A percentile compares a stretch with the other conserved stretches of the same genome.
Conservation (phyloP, 352 stramenopile genomes). For the Globisporangium yorkense region DNA sequence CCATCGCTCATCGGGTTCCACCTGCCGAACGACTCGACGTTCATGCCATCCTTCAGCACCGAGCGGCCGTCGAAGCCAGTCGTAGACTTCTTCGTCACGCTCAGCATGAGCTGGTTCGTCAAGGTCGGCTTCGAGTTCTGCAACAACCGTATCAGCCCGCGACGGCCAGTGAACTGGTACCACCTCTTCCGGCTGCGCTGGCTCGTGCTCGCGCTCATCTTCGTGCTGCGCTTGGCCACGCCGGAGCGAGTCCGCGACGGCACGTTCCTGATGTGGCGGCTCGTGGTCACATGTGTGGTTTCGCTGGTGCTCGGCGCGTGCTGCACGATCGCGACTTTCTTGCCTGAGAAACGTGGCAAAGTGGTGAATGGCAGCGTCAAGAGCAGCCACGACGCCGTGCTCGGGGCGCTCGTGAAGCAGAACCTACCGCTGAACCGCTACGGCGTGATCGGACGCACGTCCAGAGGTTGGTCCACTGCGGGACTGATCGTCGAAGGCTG, state of each 20-base stretch:
- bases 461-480: constrained; percentile 34
- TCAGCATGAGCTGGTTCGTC: constrained; percentile 49
- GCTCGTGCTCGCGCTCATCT: constrained; percentile 24
- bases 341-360: constrained; percentile 23
- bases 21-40: constrained; percentile 19
- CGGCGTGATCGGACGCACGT: constrained; percentile 36
- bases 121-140: constrained; percentile 40
- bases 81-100: constrained; percentile 30
- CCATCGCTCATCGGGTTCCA: constrained; percentile 31
- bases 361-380: constrained; percentile 21
- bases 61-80: constrained; percentile 12
- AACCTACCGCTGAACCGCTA: constrained; percentile 43
- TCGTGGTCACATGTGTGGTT: constrained; percentile 12
- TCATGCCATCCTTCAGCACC: constrained; percentile 17
- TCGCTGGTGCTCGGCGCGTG: constrained; percentile 19
- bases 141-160: constrained; percentile 26
- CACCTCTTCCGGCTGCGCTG: constrained; percentile 29
- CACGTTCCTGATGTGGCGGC: constrained; percentile 9
- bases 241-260: constrained; percentile 12
- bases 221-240: constrained; percentile 18
- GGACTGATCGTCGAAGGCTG: constrained; percentile 39
- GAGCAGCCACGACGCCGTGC: constrained; percentile 28
- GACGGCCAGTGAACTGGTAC: constrained; percentile 23
- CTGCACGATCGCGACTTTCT: constrained; percentile 22
- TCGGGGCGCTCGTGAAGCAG: constrained; percentile 36